phyloP scores from a whole-genome alignment of 176 grass and related monocot genomes.

The Bolboschoenus planiculmis region DNA sequence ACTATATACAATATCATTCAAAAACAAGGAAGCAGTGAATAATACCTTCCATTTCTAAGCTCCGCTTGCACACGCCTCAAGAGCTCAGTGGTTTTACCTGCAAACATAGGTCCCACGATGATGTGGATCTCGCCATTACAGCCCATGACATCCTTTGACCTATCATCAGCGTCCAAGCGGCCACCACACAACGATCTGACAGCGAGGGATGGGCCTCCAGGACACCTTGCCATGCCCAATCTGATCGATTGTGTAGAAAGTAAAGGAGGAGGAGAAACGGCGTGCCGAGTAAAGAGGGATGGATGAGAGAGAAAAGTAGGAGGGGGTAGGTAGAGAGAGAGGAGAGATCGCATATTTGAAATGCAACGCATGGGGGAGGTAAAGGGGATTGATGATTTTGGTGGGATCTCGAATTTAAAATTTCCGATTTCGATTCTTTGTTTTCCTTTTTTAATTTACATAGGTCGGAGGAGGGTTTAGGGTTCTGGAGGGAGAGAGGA shows the following conservation, averaged over 20 bases:
- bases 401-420: slow-evolving; percentile 18
- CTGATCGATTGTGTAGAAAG: neutral
- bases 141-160: slow-evolving; percentile 18
- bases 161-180: neutral
- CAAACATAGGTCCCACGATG: slow-evolving; percentile 83
- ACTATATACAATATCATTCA: neutral
- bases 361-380: slow-evolving; percentile 39
- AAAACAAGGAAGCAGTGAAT: neutral
- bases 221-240: neutral
- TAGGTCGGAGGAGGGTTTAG: neutral
- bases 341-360: slow-evolving; percentile 54
- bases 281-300: neutral
- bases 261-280: neutral
- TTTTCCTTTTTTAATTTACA: neutral
- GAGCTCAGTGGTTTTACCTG: slow-evolving; percentile 83
- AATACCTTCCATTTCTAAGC: slow-evolving; percentile 53
- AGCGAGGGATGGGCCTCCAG: neutral
- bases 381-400: slow-evolving; percentile 22
- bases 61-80: slow-evolving; percentile 57
- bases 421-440: neutral
- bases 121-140: slow-evolving; percentile 79
- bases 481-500: slow-evolving; percentile 9
- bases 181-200: slow-evolving; percentile 16
- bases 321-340: slow-evolving; percentile 22
- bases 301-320: slow-evolving; percentile 6